Conservation (phyloP, 2,329 filamentous ascomycete species). For the Ceratocystis smalleyi region DNA sequence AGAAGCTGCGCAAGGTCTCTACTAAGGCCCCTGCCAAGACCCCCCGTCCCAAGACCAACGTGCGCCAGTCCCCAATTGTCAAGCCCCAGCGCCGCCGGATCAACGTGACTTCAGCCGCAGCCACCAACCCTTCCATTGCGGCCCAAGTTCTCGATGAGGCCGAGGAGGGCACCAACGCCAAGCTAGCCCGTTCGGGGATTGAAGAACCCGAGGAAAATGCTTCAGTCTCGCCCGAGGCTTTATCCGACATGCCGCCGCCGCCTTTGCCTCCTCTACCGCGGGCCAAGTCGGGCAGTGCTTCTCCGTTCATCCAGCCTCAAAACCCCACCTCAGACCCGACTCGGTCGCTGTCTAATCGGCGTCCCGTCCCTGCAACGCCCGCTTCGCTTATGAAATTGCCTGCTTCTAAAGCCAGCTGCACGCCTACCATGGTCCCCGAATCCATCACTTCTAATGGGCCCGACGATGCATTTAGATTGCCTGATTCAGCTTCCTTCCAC, state of each 20-base stretch:
- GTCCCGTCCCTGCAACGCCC: conserved; percentile 52
- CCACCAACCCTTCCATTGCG: conserved; percentile 39
- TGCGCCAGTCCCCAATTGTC: conserved; percentile 58
- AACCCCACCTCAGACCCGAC: conserved; percentile 22
- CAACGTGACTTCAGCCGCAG: conserved; percentile 21
- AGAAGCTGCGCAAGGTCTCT: conserved; percentile 38
- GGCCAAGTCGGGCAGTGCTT: conserved; percentile 47
- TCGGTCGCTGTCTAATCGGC: conserved; percentile 5
- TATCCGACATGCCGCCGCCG: conserved; percentile 51
- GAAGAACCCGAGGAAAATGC: conserved; percentile 49
- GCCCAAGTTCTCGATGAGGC: conserved; percentile 41
- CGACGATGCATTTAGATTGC: conserved; percentile 40
- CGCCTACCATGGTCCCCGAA: not conserved
- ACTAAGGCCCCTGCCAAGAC: conserved; percentile 39
- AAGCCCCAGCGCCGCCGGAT: conserved; percentile 46
- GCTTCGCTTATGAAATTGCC: conserved; percentile 73
- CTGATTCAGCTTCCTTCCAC: conserved; percentile 42
- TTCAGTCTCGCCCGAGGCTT: conserved; percentile 47
- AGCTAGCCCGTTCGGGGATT: conserved; percentile 21
- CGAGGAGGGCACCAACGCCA: conserved; percentile 24
- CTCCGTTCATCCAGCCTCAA: conserved; percentile 50
- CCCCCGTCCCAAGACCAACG: conserved; percentile 32
- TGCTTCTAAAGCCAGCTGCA: conserved; percentile 30
- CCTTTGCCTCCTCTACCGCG: conserved; percentile 40
- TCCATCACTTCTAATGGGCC: not conserved